Base-by-base conservation (phyloP, 148 eudicot species). In the Fagopyrum tataricum region DNA sequence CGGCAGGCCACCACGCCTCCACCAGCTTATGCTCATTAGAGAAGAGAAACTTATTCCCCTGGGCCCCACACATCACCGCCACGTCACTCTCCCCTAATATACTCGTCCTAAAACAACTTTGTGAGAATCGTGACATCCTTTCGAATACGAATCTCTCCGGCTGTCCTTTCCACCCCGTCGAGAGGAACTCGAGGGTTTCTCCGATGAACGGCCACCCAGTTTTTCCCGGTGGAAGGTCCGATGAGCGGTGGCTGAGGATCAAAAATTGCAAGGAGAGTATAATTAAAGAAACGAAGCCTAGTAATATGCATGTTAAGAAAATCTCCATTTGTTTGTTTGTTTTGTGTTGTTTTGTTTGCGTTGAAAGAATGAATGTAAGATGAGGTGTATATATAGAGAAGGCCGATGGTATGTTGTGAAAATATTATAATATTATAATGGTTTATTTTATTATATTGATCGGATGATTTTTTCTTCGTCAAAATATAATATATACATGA, bases 111-210 rank as follows among this genome's bases (percentile, higher is more conserved):
- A 20, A 83, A 69, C 18, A 59, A 26, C 21, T 44, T 0, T 70
- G 74, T 0, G 66, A 67, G 39, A 78, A 83, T 39, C 78, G 78
- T 2, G 12, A 6, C 37, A 80, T 71, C 69, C 86, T 67, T 41
- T 81, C 82, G 44, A 78, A 71, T 7, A 83, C 71, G 40, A 83
- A 80, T 49, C 75, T 83, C 66, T 83, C 83, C 5, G 86, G 86
- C 20, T 70, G 20, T 1, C 86, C 86, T 7, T 78, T 83, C 86
- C 86, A 80, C 51, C 83, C 86, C 0, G 74, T 67, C 3, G 86
- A 70, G 1, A 83, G 12, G 26, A 78, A 83, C 44, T 80, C 73
- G 18, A 69, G 62, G 4, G 79, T 59, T 71, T 83, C 83, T 1
- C 83, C 83, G 6, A 80, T 64, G n/a, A 83, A 2, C 2, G 83